These are phyloP conservation scores for Yarrowia osloensis DNA, from an alignment of 805 yeast species.

Conservation along the genomic window DNA sequence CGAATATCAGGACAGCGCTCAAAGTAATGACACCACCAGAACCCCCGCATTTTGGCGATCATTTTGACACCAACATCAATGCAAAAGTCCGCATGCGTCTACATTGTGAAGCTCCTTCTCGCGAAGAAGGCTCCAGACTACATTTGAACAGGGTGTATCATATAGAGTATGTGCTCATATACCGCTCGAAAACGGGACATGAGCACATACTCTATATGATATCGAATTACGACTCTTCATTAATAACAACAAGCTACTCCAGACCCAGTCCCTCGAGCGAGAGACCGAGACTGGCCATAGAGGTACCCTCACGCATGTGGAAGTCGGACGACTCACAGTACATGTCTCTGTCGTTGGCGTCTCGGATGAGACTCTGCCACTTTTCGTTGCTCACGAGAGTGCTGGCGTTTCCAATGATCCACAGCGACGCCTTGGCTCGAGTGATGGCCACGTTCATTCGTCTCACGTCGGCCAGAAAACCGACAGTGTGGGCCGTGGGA, in stretches of 20 bases:
- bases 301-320: background rate
- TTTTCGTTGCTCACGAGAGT: background rate
- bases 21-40: too few relatives aligned
- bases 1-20: too few relatives aligned
- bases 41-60: too few relatives aligned
- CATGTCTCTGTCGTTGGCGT: background rate
- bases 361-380: background rate
- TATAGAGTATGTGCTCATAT: background rate
- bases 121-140: too few relatives aligned
- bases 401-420: background rate
- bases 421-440: background rate
- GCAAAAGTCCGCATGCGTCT: too few relatives aligned
- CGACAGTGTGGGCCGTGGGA: background rate
- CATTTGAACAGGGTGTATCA: background rate
- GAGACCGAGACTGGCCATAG: background rate
- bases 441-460: background rate
- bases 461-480: background rate
- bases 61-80: too few relatives aligned
- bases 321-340: background rate
- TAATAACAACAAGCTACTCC: background rate
- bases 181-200: background rate
- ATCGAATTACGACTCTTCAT: background rate
- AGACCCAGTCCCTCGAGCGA: background rate
- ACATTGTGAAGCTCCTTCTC: too few relatives aligned
- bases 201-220: background rate